Conservation (phyloP, 805 yeast genomes). For the Vanderwaltozyma tropicalis region DNA sequence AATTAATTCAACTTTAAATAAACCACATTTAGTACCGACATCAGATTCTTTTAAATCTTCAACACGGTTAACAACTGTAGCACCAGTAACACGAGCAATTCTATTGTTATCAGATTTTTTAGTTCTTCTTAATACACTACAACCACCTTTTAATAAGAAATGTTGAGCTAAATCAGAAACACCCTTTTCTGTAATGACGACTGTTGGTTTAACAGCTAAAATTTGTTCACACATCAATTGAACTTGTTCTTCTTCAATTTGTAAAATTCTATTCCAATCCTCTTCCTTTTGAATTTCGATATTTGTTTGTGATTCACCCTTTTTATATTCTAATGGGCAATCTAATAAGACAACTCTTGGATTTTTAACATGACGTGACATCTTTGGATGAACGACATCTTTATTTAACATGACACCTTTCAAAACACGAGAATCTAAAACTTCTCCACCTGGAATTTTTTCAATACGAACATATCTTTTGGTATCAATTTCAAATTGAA, state of each 20-base stretch:
- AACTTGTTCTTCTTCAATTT: conserved; percentile 97
- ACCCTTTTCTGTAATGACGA: conserved; percentile 96
- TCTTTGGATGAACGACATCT: conserved; percentile 97
- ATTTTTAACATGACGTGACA: conserved; percentile 80
- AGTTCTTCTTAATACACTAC: conserved; percentile 86
- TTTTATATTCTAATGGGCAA: conserved; percentile 95
- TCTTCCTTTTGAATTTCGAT: conserved; percentile 92
- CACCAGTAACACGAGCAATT: conserved; percentile 95
- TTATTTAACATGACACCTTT: conserved; percentile 90
- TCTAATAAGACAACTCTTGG: conserved; percentile 86
- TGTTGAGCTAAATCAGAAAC: conserved; percentile 97
- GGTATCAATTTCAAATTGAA: conserved; percentile 74
- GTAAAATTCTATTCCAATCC: conserved; percentile 90
- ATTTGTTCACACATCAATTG: conserved; percentile 76
- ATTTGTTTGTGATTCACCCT: conserved; percentile 98
- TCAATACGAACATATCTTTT: conserved; percentile 90
- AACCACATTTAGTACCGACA: conserved; percentile 80
- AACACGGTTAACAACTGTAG: conserved; percentile 88
- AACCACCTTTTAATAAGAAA: conserved; percentile 85
- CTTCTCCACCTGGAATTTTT: conserved; percentile 97
- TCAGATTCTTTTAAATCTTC: conserved; percentile 90
- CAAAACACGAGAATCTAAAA: conserved; percentile 75
- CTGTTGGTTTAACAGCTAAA: conserved; percentile 76
- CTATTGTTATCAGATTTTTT: conserved; percentile 93
- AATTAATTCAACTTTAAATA: conserved; percentile 84